Evolutionary conservation across 495 filamentous ascomycete genomes (phyloP).

Genomic region (Penicillium parvum): DNA sequence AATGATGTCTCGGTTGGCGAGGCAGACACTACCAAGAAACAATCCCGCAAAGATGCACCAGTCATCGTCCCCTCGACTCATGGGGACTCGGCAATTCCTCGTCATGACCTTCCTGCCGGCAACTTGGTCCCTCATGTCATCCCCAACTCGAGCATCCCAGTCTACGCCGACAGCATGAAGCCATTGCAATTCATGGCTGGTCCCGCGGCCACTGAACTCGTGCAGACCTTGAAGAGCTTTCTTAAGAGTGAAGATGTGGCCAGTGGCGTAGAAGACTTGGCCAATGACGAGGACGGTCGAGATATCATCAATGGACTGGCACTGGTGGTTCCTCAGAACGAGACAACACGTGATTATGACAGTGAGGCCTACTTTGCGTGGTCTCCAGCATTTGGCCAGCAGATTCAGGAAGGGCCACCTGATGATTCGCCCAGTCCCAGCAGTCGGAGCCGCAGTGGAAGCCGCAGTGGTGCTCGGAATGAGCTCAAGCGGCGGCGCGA

Average conservation of each 20-base stretch:
- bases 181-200: slow-evolving; percentile 70
- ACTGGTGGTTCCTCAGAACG: slow-evolving; percentile 57
- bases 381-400: slow-evolving; percentile 74
- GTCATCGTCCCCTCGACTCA: slow-evolving; percentile 72
- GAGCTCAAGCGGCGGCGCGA: slow-evolving; percentile 41
- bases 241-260: slow-evolving; percentile 65
- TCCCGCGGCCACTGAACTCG: slow-evolving; percentile 63
- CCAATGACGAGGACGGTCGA: slow-evolving; percentile 34
- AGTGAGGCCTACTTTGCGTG: slow-evolving; percentile 84
- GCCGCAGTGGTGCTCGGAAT: slow-evolving; percentile 35
- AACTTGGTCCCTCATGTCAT: slow-evolving; percentile 76
- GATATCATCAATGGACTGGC: slow-evolving; percentile 65
- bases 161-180: slow-evolving; percentile 67
- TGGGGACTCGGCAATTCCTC: slow-evolving; percentile 69
- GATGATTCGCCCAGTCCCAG: slow-evolving; percentile 21
- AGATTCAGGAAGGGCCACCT: slow-evolving; percentile 62
- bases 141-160: slow-evolving; percentile 67
- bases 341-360: slow-evolving; percentile 53
- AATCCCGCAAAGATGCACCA: slow-evolving; percentile 50
- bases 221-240: slow-evolving; percentile 62
- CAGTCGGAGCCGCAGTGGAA: slow-evolving; percentile 26
- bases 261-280: slow-evolving; percentile 40
- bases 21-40: slow-evolving; percentile 19
- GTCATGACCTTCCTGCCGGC: slow-evolving; percentile 81
- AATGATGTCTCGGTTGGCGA: slow-evolving; percentile 22